Evolutionary conservation across 306 rosid genomes (phyloP), one percentile per base, ranked within the genome.

Genomic region (Begonia masoniana): DNA sequence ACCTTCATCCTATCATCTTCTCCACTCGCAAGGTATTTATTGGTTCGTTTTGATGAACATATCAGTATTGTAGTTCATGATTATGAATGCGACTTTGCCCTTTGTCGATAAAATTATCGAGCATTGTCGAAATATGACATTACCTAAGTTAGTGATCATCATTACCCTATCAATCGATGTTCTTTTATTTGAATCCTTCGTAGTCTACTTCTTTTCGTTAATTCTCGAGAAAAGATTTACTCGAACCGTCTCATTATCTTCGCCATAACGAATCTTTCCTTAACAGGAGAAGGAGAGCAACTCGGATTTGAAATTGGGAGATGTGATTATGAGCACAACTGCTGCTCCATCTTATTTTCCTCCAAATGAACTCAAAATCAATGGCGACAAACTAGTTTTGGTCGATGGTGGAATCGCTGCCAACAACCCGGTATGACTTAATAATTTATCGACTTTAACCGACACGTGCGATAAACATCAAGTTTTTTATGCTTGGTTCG

Each of bases 261-360:
- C 39, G 39, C 9, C 39, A 31, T 31, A 5, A 7, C 39, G 1
- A 31, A 31, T 31, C 9, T 31, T 31, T 7, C 39, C 9, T 31
- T 31, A 7, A 31, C 39, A 62, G 67, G 67, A 60, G 12, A 62
- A 23, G 45, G 17, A 21, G 36, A 62, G 1, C 15, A 46, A 45
- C 2, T 54, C 67, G 6, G 15, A 46, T 5, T 43, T 46, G 15
- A 10, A 45, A 47, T 43, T 62, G 35, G 59, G 15, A 26, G 67
- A 62, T 43, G 67, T 62, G 47, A 31, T 62, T 50, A 53, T 53
- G 59, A 16, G 67, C 52, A 53, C 67, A 62, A n/a, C 66, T 17
- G 58, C 57, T 52, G 66, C 66, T 42, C 66, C 66, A 1, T 19
- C 15, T 62, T 62, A 23, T 52, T 62, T 62, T 57, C 48, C 49